Conservation (phyloP, 2,329 filamentous ascomycete species). For the Clarireedia paspali region DNA sequence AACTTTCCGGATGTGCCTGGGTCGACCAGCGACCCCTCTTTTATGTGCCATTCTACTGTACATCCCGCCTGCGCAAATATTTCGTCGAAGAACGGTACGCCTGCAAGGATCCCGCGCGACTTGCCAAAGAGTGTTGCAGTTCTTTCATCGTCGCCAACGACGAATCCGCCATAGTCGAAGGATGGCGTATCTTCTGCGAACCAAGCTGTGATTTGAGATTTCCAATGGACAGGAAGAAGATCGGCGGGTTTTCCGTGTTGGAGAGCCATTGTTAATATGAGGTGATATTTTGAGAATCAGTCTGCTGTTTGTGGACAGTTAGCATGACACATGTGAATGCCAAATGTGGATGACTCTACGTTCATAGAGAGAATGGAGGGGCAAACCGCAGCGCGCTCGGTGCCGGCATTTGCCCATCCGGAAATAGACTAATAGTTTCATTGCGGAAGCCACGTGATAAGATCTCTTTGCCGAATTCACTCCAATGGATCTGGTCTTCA, state of each 20-base stretch:
- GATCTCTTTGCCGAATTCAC: too few species aligned
- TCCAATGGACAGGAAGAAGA: conserved; percentile 80
- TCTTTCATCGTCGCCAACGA: conserved; percentile 66
- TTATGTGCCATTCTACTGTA: conserved; percentile 79
- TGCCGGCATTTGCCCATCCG: too few species aligned
- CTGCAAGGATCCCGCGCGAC: conserved; percentile 74
- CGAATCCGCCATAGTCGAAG: conserved; percentile 95
- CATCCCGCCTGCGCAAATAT: conserved; percentile 87
- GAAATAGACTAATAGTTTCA: too few species aligned
- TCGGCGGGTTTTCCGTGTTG: conserved; percentile 54
- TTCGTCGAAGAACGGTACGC: conserved; percentile 91
- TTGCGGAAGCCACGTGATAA: too few species aligned
- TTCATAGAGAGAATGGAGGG: too few species aligned
- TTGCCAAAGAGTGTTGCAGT: conserved; percentile 63
- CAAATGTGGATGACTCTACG: background rate
- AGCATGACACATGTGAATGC: background rate
- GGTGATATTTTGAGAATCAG: background rate
- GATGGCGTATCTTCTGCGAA: conserved; percentile 93
- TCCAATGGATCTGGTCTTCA: too few species aligned
- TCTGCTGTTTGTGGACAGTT: background rate
- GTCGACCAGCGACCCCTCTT: conserved; percentile 65
- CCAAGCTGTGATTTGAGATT: conserved; percentile 72
- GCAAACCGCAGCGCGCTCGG: too few species aligned
- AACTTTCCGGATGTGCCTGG: conserved; percentile 45
- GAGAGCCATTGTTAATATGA: conserved; percentile 20